Conservation (phyloP, 768 basidiomycete genomes). For the Ephemerocybe angulata region DNA sequence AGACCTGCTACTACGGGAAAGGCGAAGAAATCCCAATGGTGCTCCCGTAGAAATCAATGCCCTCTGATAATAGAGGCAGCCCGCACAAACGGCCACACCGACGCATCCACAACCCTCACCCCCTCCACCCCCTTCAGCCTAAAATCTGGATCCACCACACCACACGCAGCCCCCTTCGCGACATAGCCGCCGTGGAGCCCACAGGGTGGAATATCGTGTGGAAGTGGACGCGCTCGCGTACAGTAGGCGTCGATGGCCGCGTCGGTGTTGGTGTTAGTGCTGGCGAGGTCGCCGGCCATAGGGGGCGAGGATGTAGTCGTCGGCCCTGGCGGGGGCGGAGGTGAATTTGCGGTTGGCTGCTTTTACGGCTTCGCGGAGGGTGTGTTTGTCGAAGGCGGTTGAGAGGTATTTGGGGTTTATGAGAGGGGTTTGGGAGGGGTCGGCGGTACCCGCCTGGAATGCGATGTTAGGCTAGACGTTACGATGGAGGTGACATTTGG, state of each 20-base stretch:
- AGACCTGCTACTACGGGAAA: too few relatives aligned
- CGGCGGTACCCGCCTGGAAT: slow-evolving; percentile 18
- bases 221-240: slow-evolving; percentile 18
- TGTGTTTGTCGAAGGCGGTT: slow-evolving; percentile 19
- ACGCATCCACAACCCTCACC: slow-evolving; percentile 36
- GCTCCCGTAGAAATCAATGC: too few relatives aligned
- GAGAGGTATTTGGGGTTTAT: slow-evolving; percentile 23
- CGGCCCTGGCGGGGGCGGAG: slow-evolving; percentile 18
- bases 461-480: neutral
- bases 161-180: slow-evolving; percentile 19
- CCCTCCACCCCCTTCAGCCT: slow-evolving; percentile 32
- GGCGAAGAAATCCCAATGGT: too few relatives aligned
- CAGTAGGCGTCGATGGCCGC: slow-evolving; percentile 23
- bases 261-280: slow-evolving; percentile 16
- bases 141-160: slow-evolving; percentile 21
- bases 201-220: slow-evolving; percentile 28
- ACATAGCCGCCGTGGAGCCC: slow-evolving; percentile 29
- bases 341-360: slow-evolving; percentile 18
- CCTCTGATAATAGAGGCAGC: slow-evolving; percentile 16
- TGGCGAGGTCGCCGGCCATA: slow-evolving; percentile 8
- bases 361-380: slow-evolving; percentile 19
- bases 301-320: slow-evolving; percentile 20
- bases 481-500: neutral
- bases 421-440: slow-evolving; percentile 23
- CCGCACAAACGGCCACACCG: slow-evolving; percentile 30